A percentile compares a stretch with the other conserved stretches of the same genome.
Evolutionary conservation across 2,329 filamentous ascomycete genomes (phyloP).

Genomic region (Didymella glomerata): DNA sequence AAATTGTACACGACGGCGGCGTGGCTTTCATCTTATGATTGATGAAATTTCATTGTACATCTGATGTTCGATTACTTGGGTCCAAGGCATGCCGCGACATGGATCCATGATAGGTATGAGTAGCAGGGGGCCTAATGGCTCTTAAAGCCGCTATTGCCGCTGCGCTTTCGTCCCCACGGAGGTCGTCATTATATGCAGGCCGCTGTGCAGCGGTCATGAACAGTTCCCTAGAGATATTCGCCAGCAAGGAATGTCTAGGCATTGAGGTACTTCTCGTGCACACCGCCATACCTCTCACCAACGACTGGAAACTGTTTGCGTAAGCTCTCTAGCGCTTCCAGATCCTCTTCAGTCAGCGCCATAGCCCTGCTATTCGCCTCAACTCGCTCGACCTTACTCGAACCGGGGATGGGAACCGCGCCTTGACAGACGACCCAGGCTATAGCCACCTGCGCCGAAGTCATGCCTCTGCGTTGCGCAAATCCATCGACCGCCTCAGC

Average conservation of each 20-base stretch:
- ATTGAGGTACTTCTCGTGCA: constrained; percentile 23
- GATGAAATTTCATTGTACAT: neutral
- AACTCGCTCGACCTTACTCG: constrained; percentile 62
- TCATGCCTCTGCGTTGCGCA: constrained; percentile 65
- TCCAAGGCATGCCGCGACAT: neutral
- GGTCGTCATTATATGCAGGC: neutral
- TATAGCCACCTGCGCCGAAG: constrained; percentile 68
- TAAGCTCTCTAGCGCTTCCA: neutral
- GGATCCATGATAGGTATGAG: neutral
- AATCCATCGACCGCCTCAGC: constrained; percentile 66
- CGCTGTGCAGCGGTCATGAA: neutral
- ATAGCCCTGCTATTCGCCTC: constrained; percentile 67
- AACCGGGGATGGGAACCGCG: constrained; percentile 71
- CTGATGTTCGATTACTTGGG: neutral
- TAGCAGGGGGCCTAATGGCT: neutral
- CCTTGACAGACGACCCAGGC: constrained; percentile 65
- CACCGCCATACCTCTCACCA: constrained; percentile 23
- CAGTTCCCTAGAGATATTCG: neutral
- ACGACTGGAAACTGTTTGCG: constrained; percentile 10
- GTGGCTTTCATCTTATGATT: neutral
- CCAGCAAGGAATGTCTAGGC: neutral
- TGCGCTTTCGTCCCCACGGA: neutral
- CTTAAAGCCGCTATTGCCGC: constrained; percentile 8
- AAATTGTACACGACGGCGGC: constrained; percentile 4
- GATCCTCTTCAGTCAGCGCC: constrained; percentile 46